Base-by-base conservation (phyloP, 495 filamentous ascomycete species). In the Xylaria telfairii region DNA sequence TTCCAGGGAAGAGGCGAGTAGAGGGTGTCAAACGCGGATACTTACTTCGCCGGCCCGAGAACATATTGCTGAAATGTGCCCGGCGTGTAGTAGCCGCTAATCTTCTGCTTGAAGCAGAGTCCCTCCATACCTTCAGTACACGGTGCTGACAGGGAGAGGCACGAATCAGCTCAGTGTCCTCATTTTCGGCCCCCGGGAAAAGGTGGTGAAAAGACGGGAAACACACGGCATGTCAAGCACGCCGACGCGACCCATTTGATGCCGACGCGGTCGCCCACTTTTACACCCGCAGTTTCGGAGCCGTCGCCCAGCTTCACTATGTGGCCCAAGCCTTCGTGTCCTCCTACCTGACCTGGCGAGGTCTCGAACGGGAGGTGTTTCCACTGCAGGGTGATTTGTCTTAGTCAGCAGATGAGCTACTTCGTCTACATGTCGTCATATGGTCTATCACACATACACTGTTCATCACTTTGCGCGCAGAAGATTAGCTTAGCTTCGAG, bases 31-130 rank as follows among this genome's bases (percentile, higher is more conserved):
- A 8, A 13, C 28, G 42, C 3, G 21, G n/a, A 21, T 37, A 26
- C 68, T 70, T 59, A 70, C 68, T 70, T 86, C 5, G 89, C 89
- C 7, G 89, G 87, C 0, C 85, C 86, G 2, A 91, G 68, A n/a
- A 86, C 85, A 74, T 92, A 93, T 77, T 92, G 88, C 77, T 92
- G 90, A 79, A 93, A 93, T 30, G 90, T 93, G 41, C 91, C 90
- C 0, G 90, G 90, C 34, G 82, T 81, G 57, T 79, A 80, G 70
- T 82, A 85, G 42, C 84, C 83, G 54, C 80, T 82, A 51, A 90
- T 74, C 73, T 87, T 89, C 59, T 83, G 81, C 64, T 87, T 86
- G 72, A 75, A 39, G 42, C 72, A 77, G 13, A 71, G 17, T 32
- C 71, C 89, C 64, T 92, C 91, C 21, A 81, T 73, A n/a, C 88